These are phyloP conservation scores for Paramecium biaurelia DNA, from an alignment of 73 alveolate species.

Conservation along the genomic window DNA sequence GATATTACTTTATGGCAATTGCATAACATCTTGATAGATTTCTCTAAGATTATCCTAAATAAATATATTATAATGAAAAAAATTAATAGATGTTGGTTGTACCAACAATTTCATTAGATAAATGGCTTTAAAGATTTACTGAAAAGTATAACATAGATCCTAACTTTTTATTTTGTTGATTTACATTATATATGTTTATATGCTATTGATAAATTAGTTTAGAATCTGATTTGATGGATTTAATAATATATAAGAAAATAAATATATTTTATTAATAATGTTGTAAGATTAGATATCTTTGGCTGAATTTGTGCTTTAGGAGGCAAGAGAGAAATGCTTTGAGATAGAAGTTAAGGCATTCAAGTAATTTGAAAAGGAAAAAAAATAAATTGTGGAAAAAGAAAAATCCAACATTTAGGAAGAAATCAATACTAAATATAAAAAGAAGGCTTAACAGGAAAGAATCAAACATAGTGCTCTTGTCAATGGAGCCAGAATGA, in stretches of 20 bases:
- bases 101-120: conserved; percentile 86
- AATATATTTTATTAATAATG: background rate
- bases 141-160: conserved; percentile 93
- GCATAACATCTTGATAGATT: conserved; percentile 87
- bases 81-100: conserved; percentile 73
- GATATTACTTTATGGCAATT: conserved; percentile 85
- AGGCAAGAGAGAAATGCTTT: conserved; percentile 64
- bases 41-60: conserved; percentile 82
- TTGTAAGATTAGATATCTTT: conserved; percentile 47
- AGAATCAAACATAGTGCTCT: conserved; percentile 57
- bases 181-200: background rate
- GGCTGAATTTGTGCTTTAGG: conserved; percentile 61
- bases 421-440: background rate
- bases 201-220: background rate
- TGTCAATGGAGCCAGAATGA: conserved; percentile 48
- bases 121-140: conserved; percentile 88
- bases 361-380: conserved; percentile 61
- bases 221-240: background rate
- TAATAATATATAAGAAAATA: background rate
- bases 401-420: conserved; percentile 31
- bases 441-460: conserved; percentile 36
- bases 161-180: conserved; percentile 84
- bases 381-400: conserved; percentile 55
- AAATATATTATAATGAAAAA: conserved; percentile 62
- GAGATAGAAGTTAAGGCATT: conserved; percentile 63